Evolutionary conservation across 2,329 filamentous ascomycete genomes (phyloP), one percentile per base, ranked within the genome.

Genomic region (Emmonsiellopsis sp.): DNA sequence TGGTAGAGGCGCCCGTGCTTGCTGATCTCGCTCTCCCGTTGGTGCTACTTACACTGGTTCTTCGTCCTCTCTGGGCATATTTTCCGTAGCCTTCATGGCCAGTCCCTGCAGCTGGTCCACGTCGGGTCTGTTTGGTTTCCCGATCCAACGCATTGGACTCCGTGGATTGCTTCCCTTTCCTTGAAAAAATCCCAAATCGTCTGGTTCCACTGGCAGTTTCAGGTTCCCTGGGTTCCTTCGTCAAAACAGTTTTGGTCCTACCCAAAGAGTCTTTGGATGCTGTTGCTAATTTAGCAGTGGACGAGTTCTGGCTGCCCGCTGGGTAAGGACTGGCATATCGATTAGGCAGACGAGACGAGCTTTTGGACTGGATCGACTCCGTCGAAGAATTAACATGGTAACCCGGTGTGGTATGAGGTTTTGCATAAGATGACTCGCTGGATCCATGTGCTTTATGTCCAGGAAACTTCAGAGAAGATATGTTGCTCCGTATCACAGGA

Each of bases 31-130:
- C 69, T 57, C 70, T 68, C 37, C 65, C 68, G 11, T 67, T 67
- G 47, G 63, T 70, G 58, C 67, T 73, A 53, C 70, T 66, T 47
- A 68, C 61, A 51, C 73, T 76, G 50, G 66, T 51, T 55, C 71
- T 74, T 51, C 75, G 68, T 44, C 73, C 74, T 42, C 74, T 67
- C 53, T 70, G 68, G 4, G 67, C 66, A 61, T 77, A 75, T 59
- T 68, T 77, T 10, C 74, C 74, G 59, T 79, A 79, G 31, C 73
- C 74, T 72, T 97, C 92, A 63, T 97, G 90, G 0, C 92, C 92
- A 38, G 92, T 97, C n/a, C 92, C 92, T 41, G 92, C 92, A 13
- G 80, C 82, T 20, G 92, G 92, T 0, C 92, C 91, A 68, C 89
- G 92, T 31, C 86, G 80, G 26, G 74, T 56, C 7, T 74, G 65